Conservation (phyloP, 2,329 filamentous ascomycete genomes). For the Monosporascus sp. region DNA sequence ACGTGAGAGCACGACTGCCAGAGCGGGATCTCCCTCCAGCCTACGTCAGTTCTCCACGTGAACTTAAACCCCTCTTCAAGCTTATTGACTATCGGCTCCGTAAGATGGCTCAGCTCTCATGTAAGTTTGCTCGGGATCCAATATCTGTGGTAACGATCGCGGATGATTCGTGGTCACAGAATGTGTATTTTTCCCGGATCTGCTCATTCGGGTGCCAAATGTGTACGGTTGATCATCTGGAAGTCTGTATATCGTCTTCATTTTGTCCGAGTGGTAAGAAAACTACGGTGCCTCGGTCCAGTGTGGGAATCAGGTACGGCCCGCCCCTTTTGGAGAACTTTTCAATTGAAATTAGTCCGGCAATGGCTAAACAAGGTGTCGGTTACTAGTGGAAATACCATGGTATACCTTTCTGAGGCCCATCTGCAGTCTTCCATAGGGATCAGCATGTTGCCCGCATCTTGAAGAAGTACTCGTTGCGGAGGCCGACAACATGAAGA, state of each 20-base stretch:
- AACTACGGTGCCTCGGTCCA: conserved; percentile 2
- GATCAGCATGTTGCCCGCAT: conserved; percentile 2
- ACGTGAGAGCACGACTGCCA: conserved; percentile 1
- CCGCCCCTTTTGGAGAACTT: no score
- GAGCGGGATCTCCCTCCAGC: neutral
- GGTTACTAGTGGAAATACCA: neutral
- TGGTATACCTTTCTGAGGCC: conserved; percentile 5
- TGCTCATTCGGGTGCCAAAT: conserved; percentile 1
- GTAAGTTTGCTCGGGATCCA: conserved; percentile 5
- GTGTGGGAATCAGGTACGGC: no score
- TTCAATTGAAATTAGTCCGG: no score
- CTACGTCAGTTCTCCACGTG: neutral
- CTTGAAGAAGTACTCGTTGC: neutral
- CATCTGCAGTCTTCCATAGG: conserved; percentile 5
- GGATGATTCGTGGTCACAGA: neutral
- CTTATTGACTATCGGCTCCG: neutral
- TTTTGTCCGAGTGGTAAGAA: neutral
- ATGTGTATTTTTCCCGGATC: conserved; percentile 2
- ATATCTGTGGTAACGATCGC: conserved; percentile 5
- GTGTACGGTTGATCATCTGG: conserved; percentile 1
- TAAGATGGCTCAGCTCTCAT: neutral
- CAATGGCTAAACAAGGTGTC: neutral
- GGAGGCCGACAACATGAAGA: neutral
- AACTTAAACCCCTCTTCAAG: neutral
- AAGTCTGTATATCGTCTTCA: conserved; percentile 1